Percentiles rank a stretch among this genome's conserved stretches.
Conservation (phyloP, 2,329 filamentous ascomycete species). For the Pyrenophora seminiperda region DNA sequence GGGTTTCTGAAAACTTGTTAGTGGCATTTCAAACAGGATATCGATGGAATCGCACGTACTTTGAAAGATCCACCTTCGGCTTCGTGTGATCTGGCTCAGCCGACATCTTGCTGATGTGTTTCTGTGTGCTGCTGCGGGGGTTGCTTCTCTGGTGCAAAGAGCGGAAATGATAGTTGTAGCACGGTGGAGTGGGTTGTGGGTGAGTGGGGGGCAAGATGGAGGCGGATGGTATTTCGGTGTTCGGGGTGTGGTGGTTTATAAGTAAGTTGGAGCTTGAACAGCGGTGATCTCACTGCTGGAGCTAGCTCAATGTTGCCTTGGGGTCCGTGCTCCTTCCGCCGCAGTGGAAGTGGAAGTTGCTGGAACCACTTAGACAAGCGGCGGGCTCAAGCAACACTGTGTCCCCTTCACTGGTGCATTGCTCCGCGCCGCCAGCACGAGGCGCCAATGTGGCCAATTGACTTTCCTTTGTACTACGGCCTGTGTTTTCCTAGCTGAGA, state of each 20-base stretch:
- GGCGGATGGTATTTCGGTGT: constrained; percentile 23
- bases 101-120: constrained; percentile 50
- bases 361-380: constrained; percentile 29
- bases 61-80: constrained; percentile 56
- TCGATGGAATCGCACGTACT: constrained; percentile 46
- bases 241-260: constrained; percentile 44
- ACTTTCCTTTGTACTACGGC: constrained; percentile 14
- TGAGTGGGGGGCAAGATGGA: constrained; percentile 36
- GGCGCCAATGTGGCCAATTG: constrained; percentile 17
- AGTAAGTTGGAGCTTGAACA: constrained; percentile 38
- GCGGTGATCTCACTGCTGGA: constrained; percentile 36
- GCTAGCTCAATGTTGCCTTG: constrained; percentile 34
- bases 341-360: constrained; percentile 34
- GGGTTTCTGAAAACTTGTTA: constrained; percentile 71
- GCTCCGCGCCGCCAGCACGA: not conserved
- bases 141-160: constrained; percentile 11
- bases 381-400: constrained; percentile 24
- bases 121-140: constrained; percentile 25
- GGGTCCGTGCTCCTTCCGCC: constrained; percentile 33
- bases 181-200: constrained; percentile 21
- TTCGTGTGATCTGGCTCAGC: constrained; percentile 57
- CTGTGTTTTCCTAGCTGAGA: constrained; percentile 17
- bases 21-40: constrained; percentile 25
- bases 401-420: constrained; percentile 17
- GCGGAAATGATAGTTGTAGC: constrained; percentile 23